These are phyloP conservation scores for Plasmodium adleri DNA, from an alignment of 169 alveolate genomes.

Conservation along the genomic window DNA sequence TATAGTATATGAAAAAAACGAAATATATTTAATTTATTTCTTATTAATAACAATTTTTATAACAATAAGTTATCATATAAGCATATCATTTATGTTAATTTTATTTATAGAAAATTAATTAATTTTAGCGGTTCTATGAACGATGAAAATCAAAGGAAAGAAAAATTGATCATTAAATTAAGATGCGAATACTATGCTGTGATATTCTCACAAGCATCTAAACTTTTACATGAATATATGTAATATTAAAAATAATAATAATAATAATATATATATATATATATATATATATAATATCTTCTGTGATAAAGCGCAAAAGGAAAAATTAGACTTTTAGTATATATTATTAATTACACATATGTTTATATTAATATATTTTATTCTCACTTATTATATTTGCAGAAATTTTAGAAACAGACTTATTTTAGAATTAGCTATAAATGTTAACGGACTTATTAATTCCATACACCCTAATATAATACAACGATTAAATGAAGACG, in stretches of 20 bases:
- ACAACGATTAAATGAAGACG: conserved; percentile 71
- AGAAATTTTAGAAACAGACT: conserved; percentile 74
- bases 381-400: neutral
- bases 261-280: neutral
- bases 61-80: too few relatives aligned
- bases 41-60: too few relatives aligned
- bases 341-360: neutral
- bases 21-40: too few relatives aligned
- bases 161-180: conserved; percentile 55
- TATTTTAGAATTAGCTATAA: conserved; percentile 74
- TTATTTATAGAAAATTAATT: conserved; percentile 51
- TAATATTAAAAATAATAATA: conserved; percentile 13
- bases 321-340: neutral
- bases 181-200: conserved; percentile 77
- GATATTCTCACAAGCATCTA: conserved; percentile 67
- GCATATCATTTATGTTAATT: neutral
- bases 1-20: too few relatives aligned
- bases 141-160: conserved; percentile 76
- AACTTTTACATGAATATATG: conserved; percentile 75
- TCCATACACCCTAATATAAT: conserved; percentile 73
- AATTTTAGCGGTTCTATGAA: conserved; percentile 73
- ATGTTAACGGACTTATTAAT: conserved; percentile 60
- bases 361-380: neutral
- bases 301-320: neutral
- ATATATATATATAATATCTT: neutral